Evolutionary conservation across 2,329 filamentous ascomycete species (phyloP), one percentile per base, ranked within the genome.

Genomic region (Penicillium sclerotiorum): DNA sequence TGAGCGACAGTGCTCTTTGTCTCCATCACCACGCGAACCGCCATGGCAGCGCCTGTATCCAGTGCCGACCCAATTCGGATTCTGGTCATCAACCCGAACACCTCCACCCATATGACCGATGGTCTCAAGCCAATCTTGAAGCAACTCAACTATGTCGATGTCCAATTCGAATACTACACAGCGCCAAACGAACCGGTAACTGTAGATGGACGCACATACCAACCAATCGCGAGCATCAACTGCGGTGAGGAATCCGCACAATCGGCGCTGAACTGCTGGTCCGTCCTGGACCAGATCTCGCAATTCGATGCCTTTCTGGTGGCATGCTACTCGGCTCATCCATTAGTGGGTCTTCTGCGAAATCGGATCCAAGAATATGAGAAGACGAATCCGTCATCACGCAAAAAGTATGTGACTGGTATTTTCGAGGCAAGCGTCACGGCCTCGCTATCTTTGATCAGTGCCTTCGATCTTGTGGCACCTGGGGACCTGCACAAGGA

Each of bases 371-470:
- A 42, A n/a, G 58, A 57, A n/a, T 33, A 55, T 1, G 61, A 68
- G 43, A 45, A 56, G 20, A 36, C 49, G 18, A 37, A 49, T 22
- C 20, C 52, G 2, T n/a, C 11, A 56, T 65, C 18, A 47, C 57
- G 56, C 8, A 68, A 67, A 50, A 81, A 74, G 69, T 80, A 83
- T 27, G 86, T 90, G 5, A 86, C 83, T 0, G 92, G 93, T 5
- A 96, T 97, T 48, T 94, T 96, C 63, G 92, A 96, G 70, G 88
- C 90, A 1, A 90, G 87, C 62, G 77, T 96, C 12, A 74, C 85
- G 2, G 77, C 84, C 0, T 81, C 84, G 2, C 65, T 92, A 8
- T 81, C 86, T 42, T 56, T 78, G 45, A 71, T 81, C 28, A 73
- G 76, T 47, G 72, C 73, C 13, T 70, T 69, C 39, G 52, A 64